A percentile compares a stretch with the other conserved stretches of the same genome.
Conservation (phyloP, 23 red algal genomes). For the Rhodosorus marinus region DNA sequence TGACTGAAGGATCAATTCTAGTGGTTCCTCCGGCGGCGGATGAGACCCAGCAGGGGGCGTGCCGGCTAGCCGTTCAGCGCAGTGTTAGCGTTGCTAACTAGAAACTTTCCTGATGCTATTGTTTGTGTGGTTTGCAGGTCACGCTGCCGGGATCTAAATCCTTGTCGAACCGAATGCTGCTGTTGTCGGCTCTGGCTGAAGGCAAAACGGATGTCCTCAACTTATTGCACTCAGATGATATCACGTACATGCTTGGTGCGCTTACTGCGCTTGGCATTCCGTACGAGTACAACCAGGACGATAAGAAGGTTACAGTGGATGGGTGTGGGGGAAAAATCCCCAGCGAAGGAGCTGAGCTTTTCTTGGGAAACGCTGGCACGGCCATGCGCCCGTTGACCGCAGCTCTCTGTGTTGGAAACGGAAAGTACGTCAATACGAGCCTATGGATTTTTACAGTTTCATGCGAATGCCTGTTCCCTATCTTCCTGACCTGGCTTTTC, state of each 20-base stretch:
- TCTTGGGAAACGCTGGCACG: conserved; percentile 91
- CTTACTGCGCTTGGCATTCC: conserved; percentile 44
- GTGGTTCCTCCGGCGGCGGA: too few species aligned
- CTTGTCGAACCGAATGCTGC: conserved; percentile 81
- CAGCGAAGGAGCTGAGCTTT: conserved; percentile 20
- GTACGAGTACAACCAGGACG: neutral
- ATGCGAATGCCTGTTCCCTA: too few species aligned
- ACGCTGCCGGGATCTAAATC: conserved; percentile 90
- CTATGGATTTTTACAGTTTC: too few species aligned
- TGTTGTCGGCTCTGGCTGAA: conserved; percentile 63
- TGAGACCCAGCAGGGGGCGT: too few species aligned
- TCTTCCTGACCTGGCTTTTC: neutral
- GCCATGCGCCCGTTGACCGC: conserved; percentile 95
- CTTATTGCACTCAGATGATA: conserved; percentile 74
- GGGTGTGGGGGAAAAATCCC: conserved; percentile 37
- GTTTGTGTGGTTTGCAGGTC: too few species aligned
- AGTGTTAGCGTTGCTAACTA: too few species aligned
- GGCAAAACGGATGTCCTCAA: conserved; percentile 53
- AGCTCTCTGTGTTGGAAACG: conserved; percentile 22
- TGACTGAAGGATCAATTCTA: too few species aligned
- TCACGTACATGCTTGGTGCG: conserved; percentile 71
- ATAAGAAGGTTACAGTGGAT: conserved; percentile 12
- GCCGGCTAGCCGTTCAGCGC: too few species aligned
- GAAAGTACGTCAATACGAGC: too few species aligned
- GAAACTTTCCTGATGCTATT: too few species aligned